phyloP scores from a whole-genome alignment of 179 eudicot species.

The Spergularia azorica region DNA sequence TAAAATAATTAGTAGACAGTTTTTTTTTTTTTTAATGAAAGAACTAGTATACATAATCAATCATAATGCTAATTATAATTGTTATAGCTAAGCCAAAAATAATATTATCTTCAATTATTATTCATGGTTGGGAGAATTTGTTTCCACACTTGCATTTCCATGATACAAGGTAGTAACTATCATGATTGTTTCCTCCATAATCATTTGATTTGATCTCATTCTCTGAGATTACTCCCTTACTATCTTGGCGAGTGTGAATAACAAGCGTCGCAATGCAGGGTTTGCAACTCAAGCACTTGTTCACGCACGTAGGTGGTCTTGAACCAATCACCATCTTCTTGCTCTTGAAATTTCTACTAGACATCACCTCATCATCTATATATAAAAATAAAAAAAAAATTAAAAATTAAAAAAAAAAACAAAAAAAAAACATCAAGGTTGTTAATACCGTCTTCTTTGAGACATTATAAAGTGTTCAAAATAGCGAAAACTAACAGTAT shows the following conservation, averaged over 20 bases:
- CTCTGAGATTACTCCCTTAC: neutral
- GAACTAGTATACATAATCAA: neutral
- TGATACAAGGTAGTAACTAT: constrained; percentile 25
- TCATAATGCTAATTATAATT: neutral
- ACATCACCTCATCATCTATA: constrained; percentile 7
- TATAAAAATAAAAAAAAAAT: neutral
- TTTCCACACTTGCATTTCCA: constrained; percentile 34
- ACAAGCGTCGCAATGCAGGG: constrained; percentile 28
- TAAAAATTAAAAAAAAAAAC: too few relatives aligned
- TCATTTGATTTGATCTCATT: neutral
- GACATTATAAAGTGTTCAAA: too few relatives aligned
- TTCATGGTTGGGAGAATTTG: constrained; percentile 25
- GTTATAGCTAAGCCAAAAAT: neutral
- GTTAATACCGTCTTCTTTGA: too few relatives aligned
- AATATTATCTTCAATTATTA: neutral
- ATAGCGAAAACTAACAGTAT: too few relatives aligned
- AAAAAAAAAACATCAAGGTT: too few relatives aligned
- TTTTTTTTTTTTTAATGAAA: neutral
- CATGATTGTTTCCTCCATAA: constrained; percentile 23
- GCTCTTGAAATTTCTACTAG: neutral
- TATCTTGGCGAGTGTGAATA: constrained; percentile 13
- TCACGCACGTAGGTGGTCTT: constrained; percentile 24
- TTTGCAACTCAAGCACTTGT: constrained; percentile 26
- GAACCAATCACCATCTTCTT: constrained; percentile 25
- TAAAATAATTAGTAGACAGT: too few relatives aligned